These are phyloP conservation scores for Suhomyces sp. DNA, from an alignment of 805 yeast genomes.

Conservation along the genomic window DNA sequence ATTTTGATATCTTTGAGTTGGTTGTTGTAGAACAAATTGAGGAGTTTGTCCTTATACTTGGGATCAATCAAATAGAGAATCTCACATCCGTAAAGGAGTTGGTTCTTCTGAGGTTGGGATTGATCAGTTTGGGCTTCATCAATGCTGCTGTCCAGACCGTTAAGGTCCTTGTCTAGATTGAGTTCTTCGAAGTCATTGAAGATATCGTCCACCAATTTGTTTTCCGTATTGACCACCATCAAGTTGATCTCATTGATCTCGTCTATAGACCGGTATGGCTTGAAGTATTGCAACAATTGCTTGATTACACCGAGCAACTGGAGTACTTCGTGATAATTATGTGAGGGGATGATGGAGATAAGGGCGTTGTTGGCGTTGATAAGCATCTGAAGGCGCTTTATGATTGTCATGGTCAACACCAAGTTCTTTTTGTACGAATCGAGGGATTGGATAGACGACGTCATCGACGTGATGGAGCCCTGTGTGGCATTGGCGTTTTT, in stretches of 20 bases:
- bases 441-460: slow-evolving; percentile 71
- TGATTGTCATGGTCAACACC: slow-evolving; percentile 78
- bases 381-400: slow-evolving; percentile 85
- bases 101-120: slow-evolving; percentile 14
- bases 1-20: slow-evolving; percentile 71
- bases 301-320: slow-evolving; percentile 67
- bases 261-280: slow-evolving; percentile 77
- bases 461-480: slow-evolving; percentile 61
- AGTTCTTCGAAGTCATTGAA: slow-evolving; percentile 65
- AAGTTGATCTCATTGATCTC: slow-evolving; percentile 69
- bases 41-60: slow-evolving; percentile 55
- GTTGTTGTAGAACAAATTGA: slow-evolving; percentile 69
- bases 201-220: slow-evolving; percentile 63
- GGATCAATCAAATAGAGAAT: slow-evolving; percentile 66
- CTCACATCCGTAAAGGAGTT: slow-evolving; percentile 61
- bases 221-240: slow-evolving; percentile 58
- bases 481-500: slow-evolving; percentile 56
- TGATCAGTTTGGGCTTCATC: slow-evolving; percentile 5
- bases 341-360: slow-evolving; percentile 43
- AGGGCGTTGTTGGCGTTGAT: slow-evolving; percentile 70
- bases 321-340: slow-evolving; percentile 55
- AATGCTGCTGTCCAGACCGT: slow-evolving; percentile 16
- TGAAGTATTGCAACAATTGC: slow-evolving; percentile 70
- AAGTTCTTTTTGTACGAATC: slow-evolving; percentile 84
- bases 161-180: background rate